These are phyloP conservation scores for Aspergillus flavus DNA, from an alignment of 2,329 filamentous ascomycete species.

Conservation along the genomic window DNA sequence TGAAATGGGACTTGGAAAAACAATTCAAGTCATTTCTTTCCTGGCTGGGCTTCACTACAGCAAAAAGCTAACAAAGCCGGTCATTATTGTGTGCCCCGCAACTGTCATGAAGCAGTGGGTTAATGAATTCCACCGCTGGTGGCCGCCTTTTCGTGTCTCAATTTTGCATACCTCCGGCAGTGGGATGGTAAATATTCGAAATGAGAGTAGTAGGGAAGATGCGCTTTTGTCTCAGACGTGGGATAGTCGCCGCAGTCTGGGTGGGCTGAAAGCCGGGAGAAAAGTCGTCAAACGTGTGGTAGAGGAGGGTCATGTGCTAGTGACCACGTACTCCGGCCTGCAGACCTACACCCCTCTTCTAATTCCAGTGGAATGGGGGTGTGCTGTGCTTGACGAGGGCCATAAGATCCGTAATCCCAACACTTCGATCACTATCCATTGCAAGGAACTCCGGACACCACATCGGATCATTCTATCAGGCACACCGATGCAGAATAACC, in stretches of 20 bases:
- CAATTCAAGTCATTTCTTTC: conserved; percentile 78
- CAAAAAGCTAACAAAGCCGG: conserved; percentile 77
- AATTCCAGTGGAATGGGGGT: conserved; percentile 84
- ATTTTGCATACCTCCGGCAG: conserved; percentile 95
- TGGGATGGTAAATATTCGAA: conserved; percentile 82
- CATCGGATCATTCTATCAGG: conserved; percentile 93
- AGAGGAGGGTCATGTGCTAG: conserved; percentile 83
- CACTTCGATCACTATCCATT: conserved; percentile 89
- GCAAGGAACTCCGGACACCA: conserved; percentile 87
- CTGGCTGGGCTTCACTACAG: conserved; percentile 92
- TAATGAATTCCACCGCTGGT: conserved; percentile 97
- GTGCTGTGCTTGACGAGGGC: conserved; percentile 92
- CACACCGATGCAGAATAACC: conserved; percentile 96
- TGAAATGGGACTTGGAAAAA: conserved; percentile 99
- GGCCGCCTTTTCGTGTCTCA: conserved; percentile 95
- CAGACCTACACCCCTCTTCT: conserved; percentile 86
- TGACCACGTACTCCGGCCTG: conserved; percentile 95
- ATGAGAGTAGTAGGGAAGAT: conserved; percentile 64
- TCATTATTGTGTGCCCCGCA: conserved; percentile 89
- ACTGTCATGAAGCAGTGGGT: conserved; percentile 98
- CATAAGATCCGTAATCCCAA: conserved; percentile 98
- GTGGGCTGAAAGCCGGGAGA: conserved; percentile 69
- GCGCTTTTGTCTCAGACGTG: conserved; percentile 61
- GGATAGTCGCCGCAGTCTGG: conserved; percentile 42
- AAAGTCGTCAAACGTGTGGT: conserved; percentile 81